Percentiles rank a stretch among this genome's conserved stretches.
phyloP scores from a whole-genome alignment of 768 basidiomycete species.

The Cystofilobasidium bisporidii region DNA sequence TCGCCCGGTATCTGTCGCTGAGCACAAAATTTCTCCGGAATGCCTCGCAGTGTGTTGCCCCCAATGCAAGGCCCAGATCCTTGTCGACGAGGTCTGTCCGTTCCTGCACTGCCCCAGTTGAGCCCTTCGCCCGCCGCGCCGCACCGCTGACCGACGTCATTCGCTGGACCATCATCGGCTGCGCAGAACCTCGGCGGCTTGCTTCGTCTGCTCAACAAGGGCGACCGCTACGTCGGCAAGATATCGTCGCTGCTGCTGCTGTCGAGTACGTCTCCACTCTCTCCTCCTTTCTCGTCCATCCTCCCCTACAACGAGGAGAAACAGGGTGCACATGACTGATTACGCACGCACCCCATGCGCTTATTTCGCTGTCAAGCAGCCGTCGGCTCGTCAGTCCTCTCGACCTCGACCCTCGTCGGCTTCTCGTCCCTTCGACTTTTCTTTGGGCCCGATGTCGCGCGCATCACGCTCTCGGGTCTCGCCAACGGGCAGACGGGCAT shows the following conservation, averaged over 20 bases:
- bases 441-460: background rate
- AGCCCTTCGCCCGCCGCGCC: background rate
- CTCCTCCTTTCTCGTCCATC: background rate
- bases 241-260: background rate
- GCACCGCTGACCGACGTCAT: background rate
- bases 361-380: background rate
- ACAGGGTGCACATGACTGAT: background rate
- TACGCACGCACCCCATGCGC: background rate
- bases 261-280: background rate
- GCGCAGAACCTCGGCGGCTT: background rate
- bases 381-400: background rate
- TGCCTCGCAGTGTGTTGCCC: background rate
- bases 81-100: conserved; percentile 1
- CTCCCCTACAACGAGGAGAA: too few species aligned
- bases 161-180: background rate
- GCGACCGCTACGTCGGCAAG: background rate
- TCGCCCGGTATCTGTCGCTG: background rate
- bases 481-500: background rate
- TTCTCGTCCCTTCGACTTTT: background rate
- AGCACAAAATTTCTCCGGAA: background rate
- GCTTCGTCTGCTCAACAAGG: background rate
- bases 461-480: background rate
- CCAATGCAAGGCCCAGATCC: conserved; percentile 1
- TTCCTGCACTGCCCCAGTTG: too few species aligned
- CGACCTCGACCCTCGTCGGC: conserved; percentile 1